Percentiles rank a stretch among this genome's conserved stretches.
Conservation (phyloP, 371 early-diverging fungal species). For the Encephalitozoon intestinalis region DNA sequence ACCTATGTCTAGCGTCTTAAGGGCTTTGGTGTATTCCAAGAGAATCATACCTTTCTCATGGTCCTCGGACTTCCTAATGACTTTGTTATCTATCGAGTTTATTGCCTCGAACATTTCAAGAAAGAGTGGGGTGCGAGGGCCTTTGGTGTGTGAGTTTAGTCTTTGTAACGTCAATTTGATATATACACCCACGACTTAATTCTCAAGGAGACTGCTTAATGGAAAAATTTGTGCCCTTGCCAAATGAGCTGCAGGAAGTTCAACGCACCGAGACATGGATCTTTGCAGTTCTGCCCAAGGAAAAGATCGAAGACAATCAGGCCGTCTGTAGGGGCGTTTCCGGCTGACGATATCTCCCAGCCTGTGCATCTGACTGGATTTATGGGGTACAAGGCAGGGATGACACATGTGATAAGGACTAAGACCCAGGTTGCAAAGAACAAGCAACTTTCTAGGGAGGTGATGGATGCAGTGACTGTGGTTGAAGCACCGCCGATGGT, state of each 20-base stretch:
- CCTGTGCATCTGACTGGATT: conserved; percentile 94
- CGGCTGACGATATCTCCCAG: conserved; percentile 85
- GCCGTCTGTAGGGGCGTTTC: conserved; percentile 92
- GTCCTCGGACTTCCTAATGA: background rate
- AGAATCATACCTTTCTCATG: background rate
- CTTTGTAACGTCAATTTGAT: background rate
- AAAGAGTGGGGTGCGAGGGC: background rate
- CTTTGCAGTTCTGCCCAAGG: conserved; percentile 93
- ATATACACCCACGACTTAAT: background rate
- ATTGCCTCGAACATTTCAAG: background rate
- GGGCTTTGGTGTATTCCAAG: background rate
- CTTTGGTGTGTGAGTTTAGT: background rate
- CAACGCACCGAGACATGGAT: conserved; percentile 89
- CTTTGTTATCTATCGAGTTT: background rate
- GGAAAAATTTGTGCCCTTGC: conserved; percentile 46
- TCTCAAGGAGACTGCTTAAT: background rate
- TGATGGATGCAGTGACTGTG: conserved; percentile 96
- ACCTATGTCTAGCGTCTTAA: background rate
- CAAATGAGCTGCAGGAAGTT: conserved; percentile 63
- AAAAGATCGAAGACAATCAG: conserved; percentile 86
- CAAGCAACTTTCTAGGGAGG: conserved; percentile 67
- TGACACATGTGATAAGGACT: conserved; percentile 98
- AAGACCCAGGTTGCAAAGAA: conserved; percentile 68
- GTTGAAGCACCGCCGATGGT: conserved; percentile 95
- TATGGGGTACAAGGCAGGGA: conserved; percentile 98